phyloP scores from a whole-genome alignment of 345 rosid genomes.

The Draba incana region DNA sequence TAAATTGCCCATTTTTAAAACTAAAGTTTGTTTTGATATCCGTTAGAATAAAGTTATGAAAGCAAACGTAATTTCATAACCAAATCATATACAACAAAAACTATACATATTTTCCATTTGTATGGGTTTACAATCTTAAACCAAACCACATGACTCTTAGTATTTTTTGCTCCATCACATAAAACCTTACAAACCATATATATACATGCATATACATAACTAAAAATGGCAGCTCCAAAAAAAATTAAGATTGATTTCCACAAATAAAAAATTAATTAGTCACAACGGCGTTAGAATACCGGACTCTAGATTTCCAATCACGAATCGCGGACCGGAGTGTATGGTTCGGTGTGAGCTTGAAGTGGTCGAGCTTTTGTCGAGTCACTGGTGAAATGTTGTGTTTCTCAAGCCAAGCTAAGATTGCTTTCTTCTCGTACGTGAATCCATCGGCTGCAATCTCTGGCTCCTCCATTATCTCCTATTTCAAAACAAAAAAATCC shows the following conservation, averaged over 20 bases:
- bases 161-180: constrained; percentile 14
- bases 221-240: neutral
- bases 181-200: constrained; percentile 21
- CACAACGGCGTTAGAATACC: constrained; percentile 31
- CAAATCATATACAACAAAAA: neutral
- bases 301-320: constrained; percentile 69
- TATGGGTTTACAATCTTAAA: constrained; percentile 19
- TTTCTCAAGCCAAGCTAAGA: constrained; percentile 75
- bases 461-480: constrained; percentile 90
- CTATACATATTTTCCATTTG: constrained; percentile 9
- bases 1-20: neutral
- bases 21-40: neutral
- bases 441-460: constrained; percentile 86
- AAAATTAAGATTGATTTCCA: neutral
- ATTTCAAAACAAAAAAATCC: constrained; percentile 14
- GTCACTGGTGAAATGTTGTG: constrained; percentile 79
- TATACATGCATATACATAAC: constrained; percentile 14
- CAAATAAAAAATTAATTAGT: constrained; percentile 10
- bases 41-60: neutral
- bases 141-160: constrained; percentile 25
- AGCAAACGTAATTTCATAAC: neutral
- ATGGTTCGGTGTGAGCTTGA: constrained; percentile 61
- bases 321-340: constrained; percentile 71
- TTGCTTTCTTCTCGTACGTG: constrained; percentile 78
- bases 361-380: constrained; percentile 59